Evolutionary conservation across 306 rosid species (phyloP).

Genomic region (Pueraria montana): DNA sequence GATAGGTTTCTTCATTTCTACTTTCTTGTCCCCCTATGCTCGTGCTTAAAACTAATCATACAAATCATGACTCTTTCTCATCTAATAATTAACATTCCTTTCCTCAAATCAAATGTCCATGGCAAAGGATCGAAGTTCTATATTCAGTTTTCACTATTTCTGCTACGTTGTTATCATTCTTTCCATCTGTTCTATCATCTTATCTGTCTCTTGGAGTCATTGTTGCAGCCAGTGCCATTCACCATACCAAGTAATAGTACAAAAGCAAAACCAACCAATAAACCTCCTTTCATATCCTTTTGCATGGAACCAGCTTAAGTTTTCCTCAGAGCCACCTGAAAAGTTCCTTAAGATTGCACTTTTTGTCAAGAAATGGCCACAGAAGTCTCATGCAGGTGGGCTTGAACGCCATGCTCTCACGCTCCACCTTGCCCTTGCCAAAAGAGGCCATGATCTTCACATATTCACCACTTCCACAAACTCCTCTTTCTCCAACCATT

Average conservation of each 20-base stretch:
- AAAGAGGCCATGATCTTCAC: constrained; percentile 81
- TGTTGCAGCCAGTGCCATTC: constrained; percentile 52
- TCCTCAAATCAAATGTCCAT: constrained; percentile 44
- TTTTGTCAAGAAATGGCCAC: constrained; percentile 88
- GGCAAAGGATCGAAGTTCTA: constrained; percentile 55
- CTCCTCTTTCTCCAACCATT: constrained; percentile 48
- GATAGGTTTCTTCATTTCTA: constrained; percentile 42
- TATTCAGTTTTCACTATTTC: constrained; percentile 53
- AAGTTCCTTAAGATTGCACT: constrained; percentile 71
- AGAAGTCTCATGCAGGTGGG: constrained; percentile 70
- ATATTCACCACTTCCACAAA: constrained; percentile 67
- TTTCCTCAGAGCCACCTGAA: constrained; percentile 57
- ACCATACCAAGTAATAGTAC: constrained; percentile 51
- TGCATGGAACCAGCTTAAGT: constrained; percentile 70
- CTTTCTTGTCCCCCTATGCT: constrained; percentile 31
- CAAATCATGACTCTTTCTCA: constrained; percentile 12
- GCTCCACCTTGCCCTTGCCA: constrained; percentile 77
- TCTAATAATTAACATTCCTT: not conserved
- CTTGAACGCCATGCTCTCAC: constrained; percentile 84
- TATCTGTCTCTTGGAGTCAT: constrained; percentile 61
- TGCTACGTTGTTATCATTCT: constrained; percentile 49
- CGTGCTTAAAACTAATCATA: constrained; percentile 18
- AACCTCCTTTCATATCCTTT: constrained; percentile 68
- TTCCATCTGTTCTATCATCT: constrained; percentile 56
- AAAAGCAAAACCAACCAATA: constrained; percentile 48